phyloP scores from a whole-genome alignment of 2,329 filamentous ascomycete species.

The Thielaviopsis euricoi region DNA sequence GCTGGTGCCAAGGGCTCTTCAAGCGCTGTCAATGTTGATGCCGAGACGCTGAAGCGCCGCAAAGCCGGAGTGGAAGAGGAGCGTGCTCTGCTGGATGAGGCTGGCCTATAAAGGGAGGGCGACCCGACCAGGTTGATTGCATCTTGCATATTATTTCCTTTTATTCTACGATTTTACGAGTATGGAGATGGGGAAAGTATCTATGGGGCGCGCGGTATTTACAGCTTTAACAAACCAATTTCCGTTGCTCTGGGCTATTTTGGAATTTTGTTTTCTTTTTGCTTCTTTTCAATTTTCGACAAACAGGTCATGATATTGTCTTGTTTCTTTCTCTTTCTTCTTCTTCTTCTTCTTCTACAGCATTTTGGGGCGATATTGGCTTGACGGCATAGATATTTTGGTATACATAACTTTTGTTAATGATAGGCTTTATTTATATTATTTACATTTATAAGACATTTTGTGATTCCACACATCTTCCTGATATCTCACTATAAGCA shows the following conservation, averaged over 20 bases:
- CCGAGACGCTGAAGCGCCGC: slow-evolving; percentile 5
- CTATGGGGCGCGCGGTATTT: background rate
- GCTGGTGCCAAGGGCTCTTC: slow-evolving; percentile 1
- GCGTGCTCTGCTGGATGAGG: slow-evolving; percentile 4
- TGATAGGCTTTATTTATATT: background rate
- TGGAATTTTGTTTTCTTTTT: background rate
- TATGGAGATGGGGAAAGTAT: background rate
- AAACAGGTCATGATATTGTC: background rate
- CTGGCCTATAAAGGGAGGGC: background rate
- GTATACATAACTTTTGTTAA: background rate
- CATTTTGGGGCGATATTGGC: too few relatives aligned
- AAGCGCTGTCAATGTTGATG: slow-evolving; percentile 6
- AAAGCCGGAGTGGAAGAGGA: slow-evolving; percentile 7
- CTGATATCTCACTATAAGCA: background rate
- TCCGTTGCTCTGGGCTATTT: background rate
- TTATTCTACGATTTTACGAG: background rate
- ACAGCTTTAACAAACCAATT: background rate
- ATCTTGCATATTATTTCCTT: background rate
- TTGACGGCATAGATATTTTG: too few relatives aligned
- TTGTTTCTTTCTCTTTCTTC: background rate
- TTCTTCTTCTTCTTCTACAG: background rate
- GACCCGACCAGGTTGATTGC: background rate
- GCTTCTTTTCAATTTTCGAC: background rate
- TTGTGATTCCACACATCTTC: background rate
- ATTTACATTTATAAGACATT: background rate